Percentiles rank a stretch among this genome's conserved stretches.
These are phyloP conservation scores for Penicillium expansum DNA, from an alignment of 2,329 filamentous ascomycete species.

Conservation along the genomic window DNA sequence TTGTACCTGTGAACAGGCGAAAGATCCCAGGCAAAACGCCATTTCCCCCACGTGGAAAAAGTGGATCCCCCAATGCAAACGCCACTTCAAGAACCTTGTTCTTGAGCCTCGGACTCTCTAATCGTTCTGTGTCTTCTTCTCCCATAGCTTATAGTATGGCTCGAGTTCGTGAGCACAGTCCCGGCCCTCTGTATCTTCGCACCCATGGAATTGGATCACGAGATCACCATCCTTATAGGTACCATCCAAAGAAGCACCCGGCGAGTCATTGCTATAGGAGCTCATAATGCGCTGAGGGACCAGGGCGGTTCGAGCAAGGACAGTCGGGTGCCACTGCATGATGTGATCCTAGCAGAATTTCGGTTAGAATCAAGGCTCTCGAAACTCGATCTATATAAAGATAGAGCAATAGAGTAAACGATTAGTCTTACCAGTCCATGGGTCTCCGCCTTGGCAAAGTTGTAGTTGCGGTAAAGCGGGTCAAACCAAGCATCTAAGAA, in stretches of 20 bases:
- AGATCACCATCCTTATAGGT: constrained; percentile 82
- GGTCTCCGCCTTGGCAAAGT: constrained; percentile 90
- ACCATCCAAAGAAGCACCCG: constrained; percentile 48
- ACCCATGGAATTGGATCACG: constrained; percentile 73
- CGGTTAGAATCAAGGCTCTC: constrained; percentile 26
- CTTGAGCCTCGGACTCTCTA: constrained; percentile 4
- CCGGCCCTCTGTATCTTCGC: constrained; percentile 52
- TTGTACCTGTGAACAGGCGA: not conserved
- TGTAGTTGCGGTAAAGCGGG: constrained; percentile 87
- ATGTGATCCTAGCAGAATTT: constrained; percentile 66
- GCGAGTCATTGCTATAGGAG: constrained; percentile 61
- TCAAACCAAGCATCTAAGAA: constrained; percentile 96
- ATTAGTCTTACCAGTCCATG: constrained; percentile 72
- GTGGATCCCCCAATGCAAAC: not conserved
- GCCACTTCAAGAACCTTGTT: not conserved
- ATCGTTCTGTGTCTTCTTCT: constrained; percentile 30
- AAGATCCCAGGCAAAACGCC: constrained; percentile 5
- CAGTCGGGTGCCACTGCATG: constrained; percentile 94
- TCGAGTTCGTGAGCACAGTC: constrained; percentile 72
- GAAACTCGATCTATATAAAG: not conserved
- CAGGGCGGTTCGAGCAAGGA: constrained; percentile 83
- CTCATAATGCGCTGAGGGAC: constrained; percentile 85
- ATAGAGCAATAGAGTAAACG: not conserved
- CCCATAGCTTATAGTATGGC: constrained; percentile 49
- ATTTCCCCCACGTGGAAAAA: not conserved